phyloP scores from a whole-genome alignment of 768 basidiomycete species.

The Dioszegia aurantiaca region DNA sequence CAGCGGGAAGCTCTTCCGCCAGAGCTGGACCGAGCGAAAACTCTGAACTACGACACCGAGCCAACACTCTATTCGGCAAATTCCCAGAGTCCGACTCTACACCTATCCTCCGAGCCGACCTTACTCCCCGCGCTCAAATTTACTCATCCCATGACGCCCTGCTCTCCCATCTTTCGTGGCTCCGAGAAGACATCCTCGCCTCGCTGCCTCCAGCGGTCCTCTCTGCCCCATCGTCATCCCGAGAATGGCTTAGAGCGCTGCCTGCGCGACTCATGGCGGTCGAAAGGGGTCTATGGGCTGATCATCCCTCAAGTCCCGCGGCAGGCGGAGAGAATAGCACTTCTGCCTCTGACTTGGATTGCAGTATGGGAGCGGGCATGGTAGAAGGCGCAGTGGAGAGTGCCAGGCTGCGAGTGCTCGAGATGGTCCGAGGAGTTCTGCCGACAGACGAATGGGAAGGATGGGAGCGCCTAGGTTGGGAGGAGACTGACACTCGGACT shows the following conservation, averaged over 20 bases:
- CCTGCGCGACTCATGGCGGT: constrained; percentile 16
- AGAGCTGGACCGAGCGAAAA: not conserved
- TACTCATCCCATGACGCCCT: constrained; percentile 18
- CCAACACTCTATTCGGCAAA: not conserved
- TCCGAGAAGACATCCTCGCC: constrained; percentile 39
- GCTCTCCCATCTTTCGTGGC: constrained; percentile 33
- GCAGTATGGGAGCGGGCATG: not conserved
- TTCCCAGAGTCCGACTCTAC: not conserved
- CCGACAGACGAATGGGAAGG: constrained; percentile 52
- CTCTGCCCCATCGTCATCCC: constrained; percentile 6
- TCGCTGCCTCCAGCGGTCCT: constrained; percentile 29
- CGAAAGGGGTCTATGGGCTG: constrained; percentile 20
- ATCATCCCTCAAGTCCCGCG: not conserved
- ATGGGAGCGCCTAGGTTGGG: constrained; percentile 51
- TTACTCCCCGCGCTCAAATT: not conserved
- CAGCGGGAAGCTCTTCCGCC: not conserved
- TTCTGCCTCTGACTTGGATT: not conserved
- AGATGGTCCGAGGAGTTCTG: constrained; percentile 42
- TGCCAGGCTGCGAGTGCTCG: constrained; percentile 38
- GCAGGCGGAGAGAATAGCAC: not conserved
- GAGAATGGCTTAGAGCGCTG: constrained; percentile 21
- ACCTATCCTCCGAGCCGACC: not conserved
- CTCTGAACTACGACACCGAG: constrained; percentile 7
- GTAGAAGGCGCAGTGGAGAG: constrained; percentile 21
- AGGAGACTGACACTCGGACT: constrained; percentile 29